Conservation (phyloP, 179 eudicot species). For the Drosera spatulata region DNA sequence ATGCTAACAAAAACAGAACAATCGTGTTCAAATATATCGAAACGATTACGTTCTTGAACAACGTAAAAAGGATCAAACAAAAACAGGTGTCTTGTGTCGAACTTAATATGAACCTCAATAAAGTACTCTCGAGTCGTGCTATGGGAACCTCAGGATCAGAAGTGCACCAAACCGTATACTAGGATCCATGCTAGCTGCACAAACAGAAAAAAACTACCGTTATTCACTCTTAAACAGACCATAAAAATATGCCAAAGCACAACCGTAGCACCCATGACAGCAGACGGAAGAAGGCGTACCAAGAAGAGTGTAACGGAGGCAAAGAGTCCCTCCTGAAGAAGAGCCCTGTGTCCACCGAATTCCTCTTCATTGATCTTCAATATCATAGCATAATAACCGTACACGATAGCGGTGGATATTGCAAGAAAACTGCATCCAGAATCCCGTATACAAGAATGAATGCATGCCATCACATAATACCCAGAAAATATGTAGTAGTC, state of each 20-base stretch:
- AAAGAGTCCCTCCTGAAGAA: conserved; percentile 95
- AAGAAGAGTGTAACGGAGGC: conserved; percentile 84
- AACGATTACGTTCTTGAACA: too few relatives aligned
- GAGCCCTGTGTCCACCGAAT: conserved; percentile 89
- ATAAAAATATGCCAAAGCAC: not conserved
- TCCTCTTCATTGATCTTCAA: conserved; percentile 19
- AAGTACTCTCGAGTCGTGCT: too few relatives aligned
- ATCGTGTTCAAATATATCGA: too few relatives aligned
- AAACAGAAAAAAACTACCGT: not conserved
- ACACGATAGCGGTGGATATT: conserved; percentile 67
- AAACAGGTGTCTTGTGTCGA: too few relatives aligned
- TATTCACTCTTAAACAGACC: not conserved
- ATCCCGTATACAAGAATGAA: not conserved
- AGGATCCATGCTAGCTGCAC: conserved; percentile 84
- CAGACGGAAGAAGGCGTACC: conserved; percentile 25
- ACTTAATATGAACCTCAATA: too few relatives aligned
- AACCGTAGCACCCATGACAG: not conserved
- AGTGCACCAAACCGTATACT: conserved; percentile 92
- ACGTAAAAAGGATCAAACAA: too few relatives aligned
- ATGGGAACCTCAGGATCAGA: conserved; percentile 20
- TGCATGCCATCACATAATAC: not conserved
- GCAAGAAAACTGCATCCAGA: conserved; percentile 49
- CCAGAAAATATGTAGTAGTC: not conserved
- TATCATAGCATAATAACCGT: conserved; percentile 75
- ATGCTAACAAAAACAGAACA: too few relatives aligned